Percentiles rank a stretch among this genome's conserved stretches.
These are phyloP conservation scores for Tetracladium setigerum DNA, from an alignment of 495 filamentous ascomycete genomes.

Conservation along the genomic window DNA sequence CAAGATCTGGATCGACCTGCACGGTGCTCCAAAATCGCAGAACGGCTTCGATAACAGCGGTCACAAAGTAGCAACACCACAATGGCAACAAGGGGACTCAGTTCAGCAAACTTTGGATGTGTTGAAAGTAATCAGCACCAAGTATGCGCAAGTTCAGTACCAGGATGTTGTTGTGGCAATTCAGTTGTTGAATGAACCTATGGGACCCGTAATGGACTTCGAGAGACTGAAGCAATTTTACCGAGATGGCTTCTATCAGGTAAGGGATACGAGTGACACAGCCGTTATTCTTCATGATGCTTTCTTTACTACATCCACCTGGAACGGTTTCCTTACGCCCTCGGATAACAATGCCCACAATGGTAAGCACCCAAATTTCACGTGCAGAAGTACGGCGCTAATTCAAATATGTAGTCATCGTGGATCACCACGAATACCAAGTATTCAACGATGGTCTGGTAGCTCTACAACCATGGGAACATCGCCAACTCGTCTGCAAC, in stretches of 20 bases:
- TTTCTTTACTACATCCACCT: constrained; percentile 50
- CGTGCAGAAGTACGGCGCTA: not conserved
- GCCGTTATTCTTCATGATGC: constrained; percentile 60
- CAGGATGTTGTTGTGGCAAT: constrained; percentile 61
- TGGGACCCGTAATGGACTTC: constrained; percentile 40
- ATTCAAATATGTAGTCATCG: constrained; percentile 48
- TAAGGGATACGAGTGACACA: constrained; percentile 40
- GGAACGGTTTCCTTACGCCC: constrained; percentile 60
- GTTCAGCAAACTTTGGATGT: constrained; percentile 50
- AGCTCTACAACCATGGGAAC: constrained; percentile 32
- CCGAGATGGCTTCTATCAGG: constrained; percentile 46
- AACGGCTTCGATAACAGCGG: constrained; percentile 80
- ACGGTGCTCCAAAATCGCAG: constrained; percentile 64
- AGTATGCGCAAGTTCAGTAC: constrained; percentile 45
- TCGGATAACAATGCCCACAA: constrained; percentile 22
- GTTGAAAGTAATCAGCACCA: constrained; percentile 46
- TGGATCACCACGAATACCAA: constrained; percentile 64
- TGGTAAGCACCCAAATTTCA: constrained; percentile 9
- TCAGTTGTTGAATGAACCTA: constrained; percentile 67
- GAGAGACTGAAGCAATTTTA: constrained; percentile 53
- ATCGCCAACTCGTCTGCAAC: constrained; percentile 49
- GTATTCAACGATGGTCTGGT: constrained; percentile 57
- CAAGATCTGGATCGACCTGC: constrained; percentile 45
- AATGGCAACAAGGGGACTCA: constrained; percentile 54
- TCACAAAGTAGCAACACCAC: constrained; percentile 44